Base-by-base conservation (phyloP, 2,329 filamentous ascomycete genomes). In the Ophiocordyceps unilateralis region DNA sequence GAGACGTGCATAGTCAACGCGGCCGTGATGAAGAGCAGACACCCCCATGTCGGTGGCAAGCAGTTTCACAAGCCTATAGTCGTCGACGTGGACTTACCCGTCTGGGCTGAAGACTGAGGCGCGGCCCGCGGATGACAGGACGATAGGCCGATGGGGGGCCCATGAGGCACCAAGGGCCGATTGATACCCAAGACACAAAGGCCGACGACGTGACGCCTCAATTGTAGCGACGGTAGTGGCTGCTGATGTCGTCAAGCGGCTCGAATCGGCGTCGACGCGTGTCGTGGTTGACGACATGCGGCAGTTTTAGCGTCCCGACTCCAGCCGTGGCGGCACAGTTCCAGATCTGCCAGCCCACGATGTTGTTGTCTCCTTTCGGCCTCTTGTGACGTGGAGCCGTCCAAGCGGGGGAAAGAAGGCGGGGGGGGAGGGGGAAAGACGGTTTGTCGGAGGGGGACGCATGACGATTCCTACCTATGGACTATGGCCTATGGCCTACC, bases 1-100 rank as follows among this genome's bases (percentile, higher is more conserved):
- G 81, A 89, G 63, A 91, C 83, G 1, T 88, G 78, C 55, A 64
- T 93, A 43, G 72, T 91, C 50, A 93, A 93, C 61, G 83, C 83
- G 23, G 78, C 84, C 19, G 78, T 88, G 47, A 72, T 82, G 68
- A 76, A 76, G 38, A 77, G 69, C 20, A 78, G 72, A 47, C 79
- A 75, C 60, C 79, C 79, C 41, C 76, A 81, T 48, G 52, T 51
- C 1, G 69, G 66, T 2, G 75, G 75, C 15, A 83, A 78, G 57
- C 68, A 61, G 47, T 77, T 83, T 60, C 78, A 88, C 59, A 83
- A 87, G 55, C 80, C 85, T 19, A 81, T 93, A 50, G 79, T 93
- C n/a, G 77, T 93, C 12, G 84, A 93, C 55, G 54, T 93, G 24
- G 76, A 87, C 49, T 63, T 91, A 47, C 79, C 80, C 0, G 64